Base-by-base conservation (phyloP, 495 filamentous ascomycete species). In the Bacidia rubella region DNA sequence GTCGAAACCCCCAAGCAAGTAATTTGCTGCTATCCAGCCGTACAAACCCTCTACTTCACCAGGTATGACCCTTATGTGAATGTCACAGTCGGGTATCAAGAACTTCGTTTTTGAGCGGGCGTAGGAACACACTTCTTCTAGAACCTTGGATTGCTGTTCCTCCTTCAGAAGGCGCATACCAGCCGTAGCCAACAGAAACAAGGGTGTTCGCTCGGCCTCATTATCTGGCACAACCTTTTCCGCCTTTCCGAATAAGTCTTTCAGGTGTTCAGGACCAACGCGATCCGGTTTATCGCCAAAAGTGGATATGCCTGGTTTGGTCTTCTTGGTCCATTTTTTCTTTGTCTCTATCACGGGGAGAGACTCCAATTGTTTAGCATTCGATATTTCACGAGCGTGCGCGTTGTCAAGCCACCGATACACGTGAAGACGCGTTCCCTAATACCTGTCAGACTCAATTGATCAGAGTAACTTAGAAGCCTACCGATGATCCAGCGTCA, bases 11-110 rank as follows among this genome's bases (percentile, higher is more conserved):
- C 86, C 89, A 27, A 99, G 70, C 19, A 99, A 68, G 62, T 97
- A 99, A 62, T 99, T 99, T n/a, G 90, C 82, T 29, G 92, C 92
- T 57, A 97, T 82, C 92, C 92, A 99, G n/a, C 92, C 92, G 58
- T 97, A 99, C 39, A 99, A 65, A 17, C 90, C 92, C 65, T 99
- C 92, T 0, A 93, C 97, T 62, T 95, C 90, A n/a, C 92, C 92
- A 1, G 86, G 80, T 52, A 99, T 97, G 11, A 95, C 88, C 61
- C 96, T 90, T 21, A 99, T 85, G 60, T 99, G 89, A 2, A 86
- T 66, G 49, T 75, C 79, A 69, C 92, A 99, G 63, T 97, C 89
- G 32, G 92, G 89, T 3, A 99, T 74, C 46, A 81, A 74, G 60
- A 99, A 99, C 20, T 81, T 70, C 11, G 89, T 89, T 45, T 87